Base-by-base conservation (phyloP, 306 rosid species). In the Malus domestica region DNA sequence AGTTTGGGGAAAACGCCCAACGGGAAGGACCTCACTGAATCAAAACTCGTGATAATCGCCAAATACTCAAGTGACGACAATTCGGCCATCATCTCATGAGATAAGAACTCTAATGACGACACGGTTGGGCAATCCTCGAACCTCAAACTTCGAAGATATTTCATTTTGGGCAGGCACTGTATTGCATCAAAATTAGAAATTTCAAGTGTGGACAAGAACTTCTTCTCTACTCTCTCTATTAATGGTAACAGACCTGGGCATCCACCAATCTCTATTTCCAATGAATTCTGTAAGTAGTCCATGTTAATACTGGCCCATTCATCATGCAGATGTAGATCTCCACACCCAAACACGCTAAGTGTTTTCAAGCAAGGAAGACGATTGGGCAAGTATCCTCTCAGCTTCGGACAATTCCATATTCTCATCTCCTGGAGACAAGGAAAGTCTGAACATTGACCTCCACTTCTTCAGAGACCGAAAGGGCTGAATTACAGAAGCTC, bases 271-370 rank as follows among this genome's bases (percentile, higher is more conserved):
- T 25, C 27, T 14, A 59, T 22, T 10, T 23, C 1, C 4, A 10
- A 33, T 2, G 12, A 6, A 22, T 10, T 23, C 5, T 54, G 1
- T 35, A 38, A 38, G 42, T 1, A 38, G 42, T 38, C 10, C 42
- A 38, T 38, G 42, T 38, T 38, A 38, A 38, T 0, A 38, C 42
- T 38, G 42, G 0, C 42, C 42, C 42, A 38, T 38, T 42, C 45
- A 42, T 42, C 45, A 42, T 42, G 45, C 45, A 42, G 12, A 13
- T 1, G 15, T 12, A 60, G 30, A 60, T 4, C 3, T 15, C 0
- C 33, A 60, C 65, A 60, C 3, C 16, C 0, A 0, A 0, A 0
- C 33, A 60, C 65, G 0, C 0, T 0, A 60, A 60, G 65, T 12
- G 42, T 0, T 60, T 14, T 2, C 65, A 60, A 60, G 33, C 32